These are phyloP conservation scores for Secale cereale DNA, from an alignment of 176 grass and related monocot species.

Conservation along the genomic window DNA sequence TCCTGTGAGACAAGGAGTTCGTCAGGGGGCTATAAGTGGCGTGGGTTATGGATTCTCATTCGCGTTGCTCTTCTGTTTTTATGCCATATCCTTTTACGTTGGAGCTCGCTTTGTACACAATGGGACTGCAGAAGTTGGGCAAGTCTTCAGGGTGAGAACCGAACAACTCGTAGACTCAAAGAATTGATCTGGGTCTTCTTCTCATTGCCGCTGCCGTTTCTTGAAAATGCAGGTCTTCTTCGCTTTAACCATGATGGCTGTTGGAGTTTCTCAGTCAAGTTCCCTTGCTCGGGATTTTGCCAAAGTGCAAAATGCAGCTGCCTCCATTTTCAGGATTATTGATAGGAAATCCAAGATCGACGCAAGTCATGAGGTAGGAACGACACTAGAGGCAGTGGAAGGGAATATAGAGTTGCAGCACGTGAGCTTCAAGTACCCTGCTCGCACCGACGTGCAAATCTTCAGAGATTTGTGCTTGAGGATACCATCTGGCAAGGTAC, in stretches of 20 bases:
- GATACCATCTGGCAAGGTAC: slow-evolving; percentile 62
- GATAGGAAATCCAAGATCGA: slow-evolving; percentile 73
- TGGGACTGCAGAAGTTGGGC: slow-evolving; percentile 39
- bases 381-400: slow-evolving; percentile 23
- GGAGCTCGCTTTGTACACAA: slow-evolving; percentile 54
- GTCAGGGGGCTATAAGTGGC: slow-evolving; percentile 60
- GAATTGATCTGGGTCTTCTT: background rate
- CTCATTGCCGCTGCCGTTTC: background rate
- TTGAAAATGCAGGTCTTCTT: slow-evolving; percentile 60
- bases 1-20: slow-evolving; percentile 53
- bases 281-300: slow-evolving; percentile 47
- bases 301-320: slow-evolving; percentile 58
- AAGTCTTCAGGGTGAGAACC: slow-evolving; percentile 60
- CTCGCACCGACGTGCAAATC: slow-evolving; percentile 55
- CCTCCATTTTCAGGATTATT: slow-evolving; percentile 64
- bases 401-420: slow-evolving; percentile 63
- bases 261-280: slow-evolving; percentile 59
- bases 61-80: slow-evolving; percentile 57
- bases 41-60: slow-evolving; percentile 59
- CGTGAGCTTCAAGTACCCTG: slow-evolving; percentile 65
- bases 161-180: background rate
- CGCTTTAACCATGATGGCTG: slow-evolving; percentile 65
- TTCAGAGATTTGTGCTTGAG: slow-evolving; percentile 75
- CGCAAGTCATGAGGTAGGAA: slow-evolving; percentile 51
- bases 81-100: slow-evolving; percentile 63